These are phyloP conservation scores for Zygoascus hellenicus DNA, from an alignment of 1,139 yeast species.

Conservation along the genomic window DNA sequence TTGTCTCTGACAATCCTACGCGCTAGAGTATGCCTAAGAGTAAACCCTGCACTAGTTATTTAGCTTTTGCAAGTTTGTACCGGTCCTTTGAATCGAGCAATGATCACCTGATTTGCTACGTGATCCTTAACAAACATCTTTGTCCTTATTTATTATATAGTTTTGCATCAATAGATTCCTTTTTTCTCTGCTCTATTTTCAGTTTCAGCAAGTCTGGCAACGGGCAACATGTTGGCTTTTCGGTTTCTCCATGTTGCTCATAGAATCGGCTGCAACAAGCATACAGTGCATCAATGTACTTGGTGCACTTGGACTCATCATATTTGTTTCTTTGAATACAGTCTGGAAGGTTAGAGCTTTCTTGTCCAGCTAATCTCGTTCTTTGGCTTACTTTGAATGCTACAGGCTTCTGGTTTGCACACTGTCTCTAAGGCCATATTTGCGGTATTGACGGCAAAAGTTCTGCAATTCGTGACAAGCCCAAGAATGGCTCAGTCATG, in stretches of 20 bases:
- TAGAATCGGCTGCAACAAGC: conserved; percentile 58
- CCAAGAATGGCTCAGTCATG: no score
- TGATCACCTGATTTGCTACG: conserved; percentile 16
- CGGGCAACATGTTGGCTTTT: conserved; percentile 62
- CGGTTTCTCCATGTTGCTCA: conserved; percentile 46
- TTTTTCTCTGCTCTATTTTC: conserved; percentile 50
- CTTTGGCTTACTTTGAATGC: conserved; percentile 11
- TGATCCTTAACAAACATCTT: conserved; percentile 26
- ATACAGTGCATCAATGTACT: conserved; percentile 53
- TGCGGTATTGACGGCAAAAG: background rate
- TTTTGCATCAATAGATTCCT: conserved; percentile 27
- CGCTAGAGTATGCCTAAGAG: conserved; percentile 23
- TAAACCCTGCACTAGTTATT: conserved; percentile 9
- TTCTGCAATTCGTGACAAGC: no score
- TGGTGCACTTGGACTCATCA: conserved; percentile 59
- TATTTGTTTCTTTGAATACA: conserved; percentile 51
- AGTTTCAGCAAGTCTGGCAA: conserved; percentile 47
- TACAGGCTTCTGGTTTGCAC: conserved; percentile 9
- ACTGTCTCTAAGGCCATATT: background rate
- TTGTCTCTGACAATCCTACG: conserved; percentile 21
- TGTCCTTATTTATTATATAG: conserved; percentile 12
- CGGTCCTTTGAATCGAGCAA: conserved; percentile 24
- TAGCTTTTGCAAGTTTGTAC: conserved; percentile 17
- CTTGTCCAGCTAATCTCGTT: background rate
- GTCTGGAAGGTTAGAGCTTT: conserved; percentile 24